Percentiles rank a stretch among this genome's conserved stretches.
phyloP scores from a whole-genome alignment of 306 rosid genomes.

The Ammopiptanthus mongolicus region DNA sequence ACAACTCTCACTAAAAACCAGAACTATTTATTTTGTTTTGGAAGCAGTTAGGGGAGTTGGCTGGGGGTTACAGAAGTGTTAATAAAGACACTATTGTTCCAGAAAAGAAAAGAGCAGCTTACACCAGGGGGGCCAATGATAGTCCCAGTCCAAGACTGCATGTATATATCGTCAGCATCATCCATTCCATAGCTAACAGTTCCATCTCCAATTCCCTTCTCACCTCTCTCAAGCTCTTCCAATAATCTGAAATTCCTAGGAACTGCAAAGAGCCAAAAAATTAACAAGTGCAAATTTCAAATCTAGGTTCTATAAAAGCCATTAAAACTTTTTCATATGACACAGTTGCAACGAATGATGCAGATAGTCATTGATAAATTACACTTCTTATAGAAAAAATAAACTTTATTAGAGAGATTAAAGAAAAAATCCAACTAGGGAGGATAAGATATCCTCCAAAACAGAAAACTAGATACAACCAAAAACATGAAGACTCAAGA shows the following conservation, averaged over 20 bases:
- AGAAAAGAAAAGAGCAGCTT: slow-evolving; percentile 9
- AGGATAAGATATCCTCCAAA: too few species aligned
- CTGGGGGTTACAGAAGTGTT: background rate
- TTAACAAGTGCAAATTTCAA: background rate
- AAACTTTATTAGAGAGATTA: background rate
- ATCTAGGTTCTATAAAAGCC: background rate
- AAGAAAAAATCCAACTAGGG: background rate
- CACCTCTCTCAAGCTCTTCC: slow-evolving; percentile 99
- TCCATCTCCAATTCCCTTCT: slow-evolving; percentile 98
- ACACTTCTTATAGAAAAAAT: background rate
- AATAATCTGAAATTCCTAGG: slow-evolving; percentile 93
- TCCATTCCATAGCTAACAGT: slow-evolving; percentile 99
- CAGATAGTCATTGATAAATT: background rate
- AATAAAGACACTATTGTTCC: background rate
- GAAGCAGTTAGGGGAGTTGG: background rate
- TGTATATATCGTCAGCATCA: slow-evolving; percentile 89
- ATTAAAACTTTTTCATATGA: background rate
- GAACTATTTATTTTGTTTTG: background rate
- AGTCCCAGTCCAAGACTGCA: slow-evolving; percentile 99
- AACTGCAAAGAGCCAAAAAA: slow-evolving; percentile 42
- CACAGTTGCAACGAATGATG: background rate
- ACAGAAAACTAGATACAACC: too few species aligned
- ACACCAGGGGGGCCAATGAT: slow-evolving; percentile 93
- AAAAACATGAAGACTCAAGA: too few species aligned
- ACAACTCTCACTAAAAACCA: background rate